Percentiles rank a stretch among this genome's conserved stretches.
Conservation (phyloP, 306 rosid genomes). For the Cucurbita moschata region DNA sequence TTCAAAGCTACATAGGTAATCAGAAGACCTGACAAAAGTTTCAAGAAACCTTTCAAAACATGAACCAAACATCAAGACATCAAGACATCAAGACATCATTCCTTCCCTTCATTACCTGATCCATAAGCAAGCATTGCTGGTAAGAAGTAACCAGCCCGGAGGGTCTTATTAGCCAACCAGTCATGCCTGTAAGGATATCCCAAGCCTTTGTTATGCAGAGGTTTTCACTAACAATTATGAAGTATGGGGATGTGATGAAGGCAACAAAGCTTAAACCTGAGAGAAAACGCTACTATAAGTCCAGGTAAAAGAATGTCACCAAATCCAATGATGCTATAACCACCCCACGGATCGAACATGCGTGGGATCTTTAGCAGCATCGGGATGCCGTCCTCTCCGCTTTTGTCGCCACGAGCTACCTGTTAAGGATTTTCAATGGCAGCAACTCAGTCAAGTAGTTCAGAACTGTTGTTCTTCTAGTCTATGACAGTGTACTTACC, state of each 20-base stretch:
- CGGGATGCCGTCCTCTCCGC: conserved; percentile 93
- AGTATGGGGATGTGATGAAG: not conserved
- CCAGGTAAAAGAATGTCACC: conserved; percentile 98
- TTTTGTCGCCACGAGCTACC: conserved; percentile 89
- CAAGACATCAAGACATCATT: not conserved
- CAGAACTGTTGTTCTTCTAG: not conserved
- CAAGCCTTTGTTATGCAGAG: not conserved
- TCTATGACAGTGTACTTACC: conserved; percentile 35
- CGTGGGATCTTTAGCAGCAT: conserved; percentile 94
- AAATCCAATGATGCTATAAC: conserved; percentile 91
- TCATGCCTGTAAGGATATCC: conserved; percentile 49
- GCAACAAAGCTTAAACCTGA: conserved; percentile 37
- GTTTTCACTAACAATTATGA: not conserved
- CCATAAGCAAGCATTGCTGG: conserved; percentile 96
- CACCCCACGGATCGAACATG: conserved; percentile 91
- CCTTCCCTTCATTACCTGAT: conserved; percentile 45
- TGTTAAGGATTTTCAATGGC: conserved; percentile 9
- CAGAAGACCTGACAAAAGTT: conserved; percentile 51
- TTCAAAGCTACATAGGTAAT: conserved; percentile 81
- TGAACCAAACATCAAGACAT: not conserved
- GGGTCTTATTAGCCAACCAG: conserved; percentile 70
- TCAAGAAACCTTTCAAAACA: conserved; percentile 1
- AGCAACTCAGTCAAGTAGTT: not conserved
- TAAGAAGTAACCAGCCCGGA: conserved; percentile 72
- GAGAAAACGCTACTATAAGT: conserved; percentile 75